Base-by-base conservation (phyloP, 164 flowering plant species). In the Umbellularia californica region DNA sequence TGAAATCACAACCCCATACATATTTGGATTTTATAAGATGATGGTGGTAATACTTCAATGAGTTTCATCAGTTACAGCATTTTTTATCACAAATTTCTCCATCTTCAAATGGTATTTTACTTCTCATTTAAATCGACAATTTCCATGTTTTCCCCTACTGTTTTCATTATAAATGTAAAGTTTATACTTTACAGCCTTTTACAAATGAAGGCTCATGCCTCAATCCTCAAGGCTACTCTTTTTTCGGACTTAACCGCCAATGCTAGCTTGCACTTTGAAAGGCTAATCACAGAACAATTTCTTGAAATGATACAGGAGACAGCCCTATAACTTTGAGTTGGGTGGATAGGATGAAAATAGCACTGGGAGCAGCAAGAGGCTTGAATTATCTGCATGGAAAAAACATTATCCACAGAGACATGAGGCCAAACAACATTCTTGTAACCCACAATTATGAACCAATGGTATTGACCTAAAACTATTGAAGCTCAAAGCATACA, bases 401-500 rank as follows among this genome's bases (percentile, higher is more conserved):
- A 75, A 83, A 84, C 77, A 89, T 91, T 76, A 82, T 89, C 71
- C 95, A 91, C 78, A 81, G 93, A 77, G 93, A 91, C 75, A 80
- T 91, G 85, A 83, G 89, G 76, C 92, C 92, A 41, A 83, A 83
- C 80, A 91, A 91, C 82, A 88, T 91, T 70, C 93, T 91, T 33
- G 83, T 89, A 28, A 90, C 88, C 22, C 90, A 87, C 76, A 90
- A 91, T 81, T 76, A 81, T 62, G 88, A 87, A 76, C 71, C 93
- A 71, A 47, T 87, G 95, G 93, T 90, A 81, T 79, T 52, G 12
- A 50, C 35, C 25, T 24, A 24, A 65, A 62, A 15, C 69, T 30
- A 58, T 52, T 51, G 69, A 41, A 50, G 28, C 66, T 65, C 17
- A 55, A 72, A 41, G 23, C 41, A 23, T 63, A 50, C 5, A 72